Evolutionary conservation across 208 protist species (phyloP).

Genomic region (Leishmania amazonensis): DNA sequence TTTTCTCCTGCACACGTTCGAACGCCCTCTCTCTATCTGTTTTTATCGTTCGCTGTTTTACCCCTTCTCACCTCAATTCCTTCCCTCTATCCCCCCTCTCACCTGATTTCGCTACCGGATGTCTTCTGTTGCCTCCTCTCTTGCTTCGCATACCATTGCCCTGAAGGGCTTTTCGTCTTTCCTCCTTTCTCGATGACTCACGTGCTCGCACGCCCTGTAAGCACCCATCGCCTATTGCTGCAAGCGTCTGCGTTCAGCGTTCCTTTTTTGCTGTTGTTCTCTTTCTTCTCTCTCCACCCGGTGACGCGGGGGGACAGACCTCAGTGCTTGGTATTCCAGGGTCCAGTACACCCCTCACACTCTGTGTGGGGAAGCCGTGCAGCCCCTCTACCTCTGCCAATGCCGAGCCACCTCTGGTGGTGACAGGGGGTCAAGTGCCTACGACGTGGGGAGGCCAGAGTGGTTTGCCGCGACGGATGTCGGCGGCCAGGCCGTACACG

Average conservation of each 20-base stretch:
- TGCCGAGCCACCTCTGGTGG: neutral
- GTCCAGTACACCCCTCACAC: neutral
- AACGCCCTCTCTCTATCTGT: conserved; percentile 18
- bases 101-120: neutral
- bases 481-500: neutral
- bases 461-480: neutral
- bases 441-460: neutral
- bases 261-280: neutral
- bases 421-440: neutral
- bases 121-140: neutral
- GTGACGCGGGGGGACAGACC: neutral
- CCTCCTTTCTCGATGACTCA: neutral
- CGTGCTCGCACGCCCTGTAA: neutral
- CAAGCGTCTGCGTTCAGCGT: neutral
- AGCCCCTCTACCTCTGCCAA: neutral
- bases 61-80: neutral
- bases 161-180: neutral
- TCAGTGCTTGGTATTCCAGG: neutral
- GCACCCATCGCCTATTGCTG: neutral
- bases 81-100: neutral
- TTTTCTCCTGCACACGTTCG: neutral
- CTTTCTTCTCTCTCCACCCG: neutral
- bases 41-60: neutral
- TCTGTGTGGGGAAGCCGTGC: neutral
- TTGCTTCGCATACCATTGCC: neutral